Base-by-base conservation (phyloP, 176 grass and related monocot genomes). In the Zoysia pacifica region DNA sequence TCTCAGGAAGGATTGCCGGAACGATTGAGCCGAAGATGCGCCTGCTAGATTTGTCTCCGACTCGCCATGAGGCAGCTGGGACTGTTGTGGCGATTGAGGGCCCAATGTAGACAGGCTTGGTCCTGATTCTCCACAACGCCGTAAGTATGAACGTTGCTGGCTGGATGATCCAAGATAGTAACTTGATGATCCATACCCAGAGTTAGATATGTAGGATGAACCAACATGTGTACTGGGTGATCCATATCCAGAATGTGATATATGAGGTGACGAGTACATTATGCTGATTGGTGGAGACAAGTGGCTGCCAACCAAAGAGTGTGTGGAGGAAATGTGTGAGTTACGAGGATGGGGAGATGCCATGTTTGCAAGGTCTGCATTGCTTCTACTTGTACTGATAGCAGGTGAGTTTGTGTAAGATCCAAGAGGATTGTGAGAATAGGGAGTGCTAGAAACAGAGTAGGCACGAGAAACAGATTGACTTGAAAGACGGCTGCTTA, bases 1-100 rank as follows among this genome's bases (percentile, higher is more conserved):
- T 69, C 85, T 64, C 81, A 97, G 67, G 82, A 90, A 94, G 35
- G 92, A 98, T 16, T 85, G 90, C n/a, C 83, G 77, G 18, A 94
- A 83, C 9, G 95, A 94, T 69, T 87, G 86, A 35, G 69, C 78
- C 2, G 90, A 93, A 8, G 85, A 89, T 12, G 81, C 28, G 28
- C 28, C 28, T 28, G 28, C 81, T 43, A 83, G 50, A 70, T 89
- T 87, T 48, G 60, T 69, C 20, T 74, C 88, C 1, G 90, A 90
- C 16, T 88, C 90, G 11, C 78, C 77, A 41, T 89, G 60, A 2
- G 49, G 38, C 73, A 87, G 64, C 77, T 83, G 87, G 2, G 81
- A 93, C 55, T 87, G 87, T 8, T 79, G 87, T 2, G 66, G 72
- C 0, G 78, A 85, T 15, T 61, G 82, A 73, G 88, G 76, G 36